Conservation (phyloP, 129 eudicot species). For the Pulicaria dysenterica region DNA sequence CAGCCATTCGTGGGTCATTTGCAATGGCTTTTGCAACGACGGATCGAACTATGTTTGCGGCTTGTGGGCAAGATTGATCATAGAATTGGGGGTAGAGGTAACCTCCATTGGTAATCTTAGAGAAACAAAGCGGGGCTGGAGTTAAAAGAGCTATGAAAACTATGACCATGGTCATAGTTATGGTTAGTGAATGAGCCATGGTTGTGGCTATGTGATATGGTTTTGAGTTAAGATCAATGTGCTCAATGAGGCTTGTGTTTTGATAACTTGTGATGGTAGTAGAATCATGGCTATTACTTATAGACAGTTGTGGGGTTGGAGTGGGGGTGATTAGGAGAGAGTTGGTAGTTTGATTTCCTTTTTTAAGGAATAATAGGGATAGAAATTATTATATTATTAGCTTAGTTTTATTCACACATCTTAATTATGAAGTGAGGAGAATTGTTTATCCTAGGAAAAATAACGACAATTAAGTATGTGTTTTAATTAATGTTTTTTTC, state of each 20-base stretch:
- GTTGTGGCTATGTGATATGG: constrained; percentile 17
- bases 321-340: constrained; percentile 19
- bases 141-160: constrained; percentile 17
- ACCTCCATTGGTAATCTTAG: constrained; percentile 48
- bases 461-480: too few species aligned
- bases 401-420: too few species aligned
- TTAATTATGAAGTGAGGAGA: too few species aligned
- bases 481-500: too few species aligned
- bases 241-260: constrained; percentile 18
- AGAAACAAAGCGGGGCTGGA: constrained; percentile 28
- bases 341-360: constrained; percentile 5
- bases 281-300: constrained; percentile 23
- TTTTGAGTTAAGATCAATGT: constrained; percentile 15
- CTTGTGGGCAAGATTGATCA: constrained; percentile 72
- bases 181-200: constrained; percentile 25
- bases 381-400: neutral
- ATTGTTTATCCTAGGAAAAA: too few species aligned
- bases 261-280: neutral
- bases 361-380: neutral
- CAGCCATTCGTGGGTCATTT: constrained; percentile 84
- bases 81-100: constrained; percentile 84
- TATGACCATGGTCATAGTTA: constrained; percentile 11
- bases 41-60: constrained; percentile 45
- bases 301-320: constrained; percentile 29
- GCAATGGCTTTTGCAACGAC: constrained; percentile 72